Base-by-base conservation (phyloP, 352 stramenopile genomes). In the Phytophthora citrophthora region DNA sequence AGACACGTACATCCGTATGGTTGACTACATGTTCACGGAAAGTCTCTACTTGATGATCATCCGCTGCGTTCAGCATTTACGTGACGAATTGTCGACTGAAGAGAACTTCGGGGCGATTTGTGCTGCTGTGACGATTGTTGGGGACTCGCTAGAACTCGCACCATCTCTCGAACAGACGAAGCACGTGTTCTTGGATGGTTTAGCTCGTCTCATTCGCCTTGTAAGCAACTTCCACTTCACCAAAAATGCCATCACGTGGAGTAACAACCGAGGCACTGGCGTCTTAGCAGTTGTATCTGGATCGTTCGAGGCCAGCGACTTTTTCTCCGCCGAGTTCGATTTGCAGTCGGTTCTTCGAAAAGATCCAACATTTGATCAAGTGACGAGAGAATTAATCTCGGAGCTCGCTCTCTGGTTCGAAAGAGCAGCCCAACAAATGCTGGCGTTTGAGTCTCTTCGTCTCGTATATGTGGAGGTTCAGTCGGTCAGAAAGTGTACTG, bases 21-120 rank as follows among this genome's bases (percentile, higher is more conserved):
- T 89, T 64, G 78, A 80, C 31, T 93, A 91, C 47, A 86, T 91
- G 72, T 93, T 88, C 56, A 72, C 76, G 0, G 81, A 86, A 36
- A 89, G 77, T 16, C 60, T 93, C 8, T 90, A 91, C 52, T 45
- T 79, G 24, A 91, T 93, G 84, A 61, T 93, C 12, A 41, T 88
- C 16, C 65, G 47, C 2, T 80, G 73, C 31, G 55, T 90, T 11
- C 54, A 54, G 38, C 56, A 75, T 41, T 50, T 88, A 8, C 54
- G 73, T 2, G 9, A 12, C 9, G 75, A 89, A n/a, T 32, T 89
- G 13, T 69, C 47, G 0, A 27, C 43, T 15, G 77, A 86, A 26
- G 77, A 74, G 6, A 80, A 74, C 24, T 51, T 54, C 11, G 81
- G 81, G 2, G 60, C 69, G 1, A 69, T 89, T 11, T 88, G 78